These are phyloP conservation scores for Tylopilus sp. DNA, from an alignment of 1,284 basidiomycete genomes.

Conservation along the genomic window DNA sequence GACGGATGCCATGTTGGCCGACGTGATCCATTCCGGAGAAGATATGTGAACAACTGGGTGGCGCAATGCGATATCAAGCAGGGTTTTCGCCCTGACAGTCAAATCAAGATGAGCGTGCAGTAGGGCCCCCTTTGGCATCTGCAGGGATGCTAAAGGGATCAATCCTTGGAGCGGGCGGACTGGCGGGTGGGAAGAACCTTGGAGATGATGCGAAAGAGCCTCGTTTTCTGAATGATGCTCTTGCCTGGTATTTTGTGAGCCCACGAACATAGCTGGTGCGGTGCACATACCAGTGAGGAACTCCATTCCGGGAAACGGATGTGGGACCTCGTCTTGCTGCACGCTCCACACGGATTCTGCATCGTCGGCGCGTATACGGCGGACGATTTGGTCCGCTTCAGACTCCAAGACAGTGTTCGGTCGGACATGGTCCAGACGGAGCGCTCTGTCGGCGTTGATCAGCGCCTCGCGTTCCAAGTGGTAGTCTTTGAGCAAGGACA, in stretches of 20 bases:
- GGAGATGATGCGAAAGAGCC: constrained; percentile 53
- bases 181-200: constrained; percentile 39
- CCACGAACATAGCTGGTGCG: neutral
- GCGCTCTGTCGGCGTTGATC: constrained; percentile 48
- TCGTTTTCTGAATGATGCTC: constrained; percentile 51
- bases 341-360: constrained; percentile 52
- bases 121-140: constrained; percentile 76
- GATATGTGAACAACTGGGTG: constrained; percentile 58
- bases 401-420: constrained; percentile 39
- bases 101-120: constrained; percentile 69
- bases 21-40: constrained; percentile 28
- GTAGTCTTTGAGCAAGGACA: constrained; percentile 37
- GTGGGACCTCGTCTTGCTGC: constrained; percentile 48
- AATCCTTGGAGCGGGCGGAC: neutral
- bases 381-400: constrained; percentile 52
- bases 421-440: constrained; percentile 38
- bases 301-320: constrained; percentile 72
- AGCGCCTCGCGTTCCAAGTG: constrained; percentile 41
- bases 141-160: neutral
- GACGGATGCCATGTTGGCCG: constrained; percentile 35
- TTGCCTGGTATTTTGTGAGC: constrained; percentile 39
- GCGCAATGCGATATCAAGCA: constrained; percentile 51
- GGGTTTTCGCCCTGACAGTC: constrained; percentile 51
- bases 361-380: constrained; percentile 51
- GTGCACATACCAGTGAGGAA: constrained; percentile 55